Evolutionary conservation across 1,139 yeast species (phyloP).

Genomic region (Candida mesenterica): DNA sequence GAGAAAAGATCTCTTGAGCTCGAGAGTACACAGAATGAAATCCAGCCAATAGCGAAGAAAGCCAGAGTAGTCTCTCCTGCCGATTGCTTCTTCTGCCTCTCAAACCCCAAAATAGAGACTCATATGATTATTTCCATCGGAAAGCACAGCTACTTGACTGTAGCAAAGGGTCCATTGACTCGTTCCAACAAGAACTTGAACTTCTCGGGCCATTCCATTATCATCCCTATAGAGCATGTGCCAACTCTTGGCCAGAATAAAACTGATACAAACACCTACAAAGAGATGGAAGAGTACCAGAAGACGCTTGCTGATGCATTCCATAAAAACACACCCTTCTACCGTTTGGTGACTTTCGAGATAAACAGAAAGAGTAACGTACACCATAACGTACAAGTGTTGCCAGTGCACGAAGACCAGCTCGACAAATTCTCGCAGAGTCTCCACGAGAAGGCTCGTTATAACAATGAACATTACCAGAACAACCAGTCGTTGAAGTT

Average conservation of each 20-base stretch:
- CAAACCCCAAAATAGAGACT: constrained; percentile 74
- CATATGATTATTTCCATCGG: constrained; percentile 83
- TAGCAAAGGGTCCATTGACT: constrained; percentile 86
- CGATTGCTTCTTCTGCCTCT: constrained; percentile 78
- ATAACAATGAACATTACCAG: constrained; percentile 50
- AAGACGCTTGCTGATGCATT: constrained; percentile 47
- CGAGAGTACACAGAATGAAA: too few relatives aligned
- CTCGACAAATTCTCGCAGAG: constrained; percentile 35
- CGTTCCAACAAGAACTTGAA: constrained; percentile 41
- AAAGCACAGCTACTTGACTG: constrained; percentile 61
- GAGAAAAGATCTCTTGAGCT: constrained; percentile 4
- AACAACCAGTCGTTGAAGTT: constrained; percentile 46
- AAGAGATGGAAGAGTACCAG: constrained; percentile 41
- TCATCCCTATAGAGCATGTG: constrained; percentile 79
- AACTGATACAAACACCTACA: constrained; percentile 18
- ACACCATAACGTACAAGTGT: constrained; percentile 63
- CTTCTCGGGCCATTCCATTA: constrained; percentile 79
- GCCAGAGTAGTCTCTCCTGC: constrained; percentile 33
- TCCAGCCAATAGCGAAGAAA: constrained; percentile 3
- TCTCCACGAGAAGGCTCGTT: constrained; percentile 37
- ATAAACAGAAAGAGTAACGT: constrained; percentile 55
- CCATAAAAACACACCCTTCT: constrained; percentile 26
- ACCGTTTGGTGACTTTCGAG: constrained; percentile 51
- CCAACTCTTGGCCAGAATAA: constrained; percentile 39
- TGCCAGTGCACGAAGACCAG: constrained; percentile 53